phyloP scores from a whole-genome alignment of 805 yeast species.

The Ogataea degrootiae region DNA sequence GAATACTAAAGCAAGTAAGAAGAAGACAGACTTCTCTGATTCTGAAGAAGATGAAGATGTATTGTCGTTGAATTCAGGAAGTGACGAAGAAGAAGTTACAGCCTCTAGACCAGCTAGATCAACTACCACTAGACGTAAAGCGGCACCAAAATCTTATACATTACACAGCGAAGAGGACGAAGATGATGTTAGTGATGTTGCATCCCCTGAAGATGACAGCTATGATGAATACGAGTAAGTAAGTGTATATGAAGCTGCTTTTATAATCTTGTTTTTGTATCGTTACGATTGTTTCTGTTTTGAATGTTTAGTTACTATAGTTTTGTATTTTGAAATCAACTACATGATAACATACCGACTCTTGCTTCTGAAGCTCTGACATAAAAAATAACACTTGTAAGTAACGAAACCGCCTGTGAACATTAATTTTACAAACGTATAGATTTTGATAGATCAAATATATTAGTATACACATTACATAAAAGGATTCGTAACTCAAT shows the following conservation, averaged over 20 bases:
- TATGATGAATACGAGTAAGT: constrained; percentile 16
- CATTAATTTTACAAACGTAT: too few species aligned
- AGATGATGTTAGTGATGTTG: constrained; percentile 4
- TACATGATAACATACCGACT: too few species aligned
- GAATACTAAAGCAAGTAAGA: neutral
- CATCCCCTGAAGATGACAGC: constrained; percentile 14
- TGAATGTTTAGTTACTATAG: too few species aligned
- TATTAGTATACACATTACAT: neutral
- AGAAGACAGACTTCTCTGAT: neutral
- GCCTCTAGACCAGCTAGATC: constrained; percentile 5
- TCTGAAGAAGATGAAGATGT: constrained; percentile 7
- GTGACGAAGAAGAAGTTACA: constrained; percentile 6
- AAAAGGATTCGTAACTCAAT: neutral
- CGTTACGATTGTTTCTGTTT: neutral
- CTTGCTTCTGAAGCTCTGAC: too few species aligned
- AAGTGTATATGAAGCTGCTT: neutral
- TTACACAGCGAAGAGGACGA: constrained; percentile 1
- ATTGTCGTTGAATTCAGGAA: constrained; percentile 7
- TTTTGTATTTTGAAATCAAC: too few species aligned
- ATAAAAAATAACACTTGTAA: too few species aligned
- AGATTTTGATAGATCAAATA: too few species aligned
- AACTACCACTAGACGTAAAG: constrained; percentile 9
- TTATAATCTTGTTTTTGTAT: neutral
- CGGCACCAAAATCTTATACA: constrained; percentile 17
- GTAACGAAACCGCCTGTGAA: too few species aligned